Evolutionary conservation across 768 basidiomycete genomes (phyloP).

Genomic region (Lyophyllum shimeji): DNA sequence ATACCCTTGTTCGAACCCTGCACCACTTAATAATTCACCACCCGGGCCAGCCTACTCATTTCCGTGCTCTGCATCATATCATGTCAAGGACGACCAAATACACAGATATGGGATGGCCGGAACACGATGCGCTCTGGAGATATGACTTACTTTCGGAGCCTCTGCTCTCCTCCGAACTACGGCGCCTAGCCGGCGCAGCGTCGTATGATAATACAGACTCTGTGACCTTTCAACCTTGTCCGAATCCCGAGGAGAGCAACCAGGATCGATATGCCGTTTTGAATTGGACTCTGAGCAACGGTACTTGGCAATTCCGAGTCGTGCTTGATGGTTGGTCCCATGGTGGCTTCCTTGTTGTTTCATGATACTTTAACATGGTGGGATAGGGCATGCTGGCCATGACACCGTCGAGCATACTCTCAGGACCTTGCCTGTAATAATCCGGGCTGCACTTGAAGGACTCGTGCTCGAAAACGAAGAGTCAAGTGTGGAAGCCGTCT

Average conservation of each 20-base stretch:
- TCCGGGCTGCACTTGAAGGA: slow-evolving; percentile 25
- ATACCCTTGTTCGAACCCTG: background rate
- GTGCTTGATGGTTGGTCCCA: slow-evolving; percentile 46
- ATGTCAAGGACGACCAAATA: slow-evolving; percentile 23
- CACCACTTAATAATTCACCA: background rate
- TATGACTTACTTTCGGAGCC: slow-evolving; percentile 44
- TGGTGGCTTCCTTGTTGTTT: background rate
- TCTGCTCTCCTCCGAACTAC: slow-evolving; percentile 38
- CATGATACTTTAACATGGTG: background rate
- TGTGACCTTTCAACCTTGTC: slow-evolving; percentile 48
- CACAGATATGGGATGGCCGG: slow-evolving; percentile 38
- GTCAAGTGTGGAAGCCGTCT: slow-evolving; percentile 21
- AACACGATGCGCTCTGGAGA: slow-evolving; percentile 28
- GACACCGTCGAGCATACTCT: slow-evolving; percentile 44
- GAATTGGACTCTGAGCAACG: slow-evolving; percentile 37
- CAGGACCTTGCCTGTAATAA: slow-evolving; percentile 28
- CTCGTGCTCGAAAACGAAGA: slow-evolving; percentile 8
- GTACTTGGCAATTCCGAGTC: slow-evolving; percentile 44
- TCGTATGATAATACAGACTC: slow-evolving; percentile 34
- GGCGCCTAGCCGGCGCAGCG: slow-evolving; percentile 32
- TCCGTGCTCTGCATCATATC: background rate
- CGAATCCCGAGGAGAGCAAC: slow-evolving; percentile 33
- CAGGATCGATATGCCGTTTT: slow-evolving; percentile 48
- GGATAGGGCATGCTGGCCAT: slow-evolving; percentile 44
- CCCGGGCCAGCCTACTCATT: too few relatives aligned